These are phyloP conservation scores for Kentomonas sorsogonicus DNA, from an alignment of 208 protist genomes.

Conservation along the genomic window DNA sequence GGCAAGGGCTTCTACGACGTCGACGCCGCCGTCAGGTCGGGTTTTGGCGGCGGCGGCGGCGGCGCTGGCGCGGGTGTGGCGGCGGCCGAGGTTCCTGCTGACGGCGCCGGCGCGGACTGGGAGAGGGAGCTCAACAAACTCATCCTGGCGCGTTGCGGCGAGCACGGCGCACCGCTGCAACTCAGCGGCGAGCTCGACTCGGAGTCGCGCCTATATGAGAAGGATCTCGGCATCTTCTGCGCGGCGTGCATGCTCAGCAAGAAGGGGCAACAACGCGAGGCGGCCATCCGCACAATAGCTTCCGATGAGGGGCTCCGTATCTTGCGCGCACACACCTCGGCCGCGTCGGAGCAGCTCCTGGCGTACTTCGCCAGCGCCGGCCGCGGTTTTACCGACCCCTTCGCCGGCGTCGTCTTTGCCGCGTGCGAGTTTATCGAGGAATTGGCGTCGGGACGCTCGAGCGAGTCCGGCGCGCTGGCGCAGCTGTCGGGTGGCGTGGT, in stretches of 20 bases:
- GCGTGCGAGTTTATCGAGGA: slow-evolving; percentile 60
- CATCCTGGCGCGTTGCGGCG: slow-evolving; percentile 33
- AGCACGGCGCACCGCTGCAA: slow-evolving; percentile 22
- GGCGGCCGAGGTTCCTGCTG: slow-evolving; percentile 16
- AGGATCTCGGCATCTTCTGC: slow-evolving; percentile 68
- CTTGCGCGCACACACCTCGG: slow-evolving; percentile 33
- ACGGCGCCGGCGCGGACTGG: slow-evolving; percentile 51
- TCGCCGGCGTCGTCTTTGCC: slow-evolving; percentile 59
- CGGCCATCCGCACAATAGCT: slow-evolving; percentile 53
- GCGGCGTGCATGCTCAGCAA: slow-evolving; percentile 63
- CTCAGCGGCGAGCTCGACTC: slow-evolving; percentile 35
- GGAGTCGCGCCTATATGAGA: slow-evolving; percentile 35
- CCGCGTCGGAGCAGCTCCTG: slow-evolving; percentile 42
- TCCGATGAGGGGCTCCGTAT: slow-evolving; percentile 40
- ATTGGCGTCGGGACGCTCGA: slow-evolving; percentile 37
- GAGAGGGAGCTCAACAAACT: slow-evolving; percentile 57
- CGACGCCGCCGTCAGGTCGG: slow-evolving; percentile 13
- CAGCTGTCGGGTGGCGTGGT: slow-evolving; percentile 19
- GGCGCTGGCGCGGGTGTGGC: background rate
- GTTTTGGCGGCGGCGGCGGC: background rate
- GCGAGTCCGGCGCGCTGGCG: slow-evolving; percentile 18
- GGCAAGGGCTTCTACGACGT: slow-evolving; percentile 62
- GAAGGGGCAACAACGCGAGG: slow-evolving; percentile 67
- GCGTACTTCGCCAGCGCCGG: slow-evolving; percentile 56
- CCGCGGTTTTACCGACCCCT: slow-evolving; percentile 61